These are phyloP conservation scores for Lodderomyces beijingensis DNA, from an alignment of 1,139 yeast species.

Conservation along the genomic window DNA sequence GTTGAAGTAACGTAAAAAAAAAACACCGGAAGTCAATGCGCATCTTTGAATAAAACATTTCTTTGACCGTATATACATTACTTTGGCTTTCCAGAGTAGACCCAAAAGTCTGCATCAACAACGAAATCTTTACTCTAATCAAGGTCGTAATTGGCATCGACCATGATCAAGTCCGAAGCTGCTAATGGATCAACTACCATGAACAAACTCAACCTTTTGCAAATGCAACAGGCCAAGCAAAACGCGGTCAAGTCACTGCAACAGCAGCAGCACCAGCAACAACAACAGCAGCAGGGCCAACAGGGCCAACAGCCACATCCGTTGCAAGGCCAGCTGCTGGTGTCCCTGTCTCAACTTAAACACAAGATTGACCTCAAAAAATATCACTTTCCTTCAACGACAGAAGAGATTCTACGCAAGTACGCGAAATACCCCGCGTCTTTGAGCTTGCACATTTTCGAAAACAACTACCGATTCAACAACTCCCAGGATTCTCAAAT, in stretches of 20 bases:
- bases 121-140: too few species aligned
- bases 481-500: slow-evolving; percentile 66
- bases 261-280: slow-evolving; percentile 1
- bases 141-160: too few species aligned
- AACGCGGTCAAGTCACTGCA: slow-evolving; percentile 1
- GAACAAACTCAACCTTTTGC: too few species aligned
- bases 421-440: slow-evolving; percentile 79
- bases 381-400: slow-evolving; percentile 64
- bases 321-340: slow-evolving; percentile 10
- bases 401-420: slow-evolving; percentile 72
- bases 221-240: not conserved
- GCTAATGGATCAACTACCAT: too few species aligned
- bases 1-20: too few species aligned
- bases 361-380: slow-evolving; percentile 31
- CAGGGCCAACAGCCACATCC: slow-evolving; percentile 11
- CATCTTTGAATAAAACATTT: too few species aligned
- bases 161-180: too few species aligned
- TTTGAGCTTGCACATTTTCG: slow-evolving; percentile 83
- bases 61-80: too few species aligned
- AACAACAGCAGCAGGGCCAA: slow-evolving; percentile 10
- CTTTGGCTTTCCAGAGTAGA: too few species aligned
- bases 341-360: slow-evolving; percentile 19
- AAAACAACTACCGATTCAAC: slow-evolving; percentile 81
- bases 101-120: too few species aligned
- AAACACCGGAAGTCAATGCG: too few species aligned